Evolutionary conservation across 176 grass and related monocot species (phyloP), one percentile per base, ranked within the genome.

Genomic region (Ensete ventricosum): DNA sequence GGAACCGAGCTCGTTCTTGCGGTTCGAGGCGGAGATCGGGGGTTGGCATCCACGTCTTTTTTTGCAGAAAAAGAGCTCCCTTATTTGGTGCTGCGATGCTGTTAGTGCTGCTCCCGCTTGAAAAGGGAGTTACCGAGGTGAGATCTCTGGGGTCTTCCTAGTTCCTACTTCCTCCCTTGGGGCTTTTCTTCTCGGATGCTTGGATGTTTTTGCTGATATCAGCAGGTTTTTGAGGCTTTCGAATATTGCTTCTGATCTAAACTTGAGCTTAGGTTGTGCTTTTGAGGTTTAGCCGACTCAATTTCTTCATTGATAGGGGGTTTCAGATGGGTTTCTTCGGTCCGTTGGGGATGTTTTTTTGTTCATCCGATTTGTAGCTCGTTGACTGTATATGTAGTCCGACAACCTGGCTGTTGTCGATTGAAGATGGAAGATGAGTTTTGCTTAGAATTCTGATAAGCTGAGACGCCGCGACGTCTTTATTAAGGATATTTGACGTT

Each of bases 1-100:
- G 54, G 23, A 11, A 34, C 9, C 11, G 48, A 26, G 34, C 34
- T 64, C 29, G 74, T 64, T 64, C 48, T 22, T 14, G 55, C 14
- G 17, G 55, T 63, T 29, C 14, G 73, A 63, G 73, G 16, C 1
- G 70, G 74, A 65, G 75, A 77, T 77, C 20, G 74, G 74, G 74
- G 20, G 11, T 48, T 14, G 48, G 11, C 48, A 50, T 65, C 17
- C 10, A 19, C 13, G 75, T 16, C 25, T 23, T 23, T 23, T 77
- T 3, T 9, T 76, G 55, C 7, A 43, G 58, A 51, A 52, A 62
- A 22, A 10, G 43, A 25, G 58, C 26, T 62, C 10, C 11, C 10
- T 64, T 43, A 6, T 65, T 21, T 77, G 21, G 54, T 48, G 48
- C 34, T 43, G 34, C 34, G 34, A 43, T 43, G 34, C 34, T 43